Percentiles rank a stretch among this genome's conserved stretches.
phyloP scores from a whole-genome alignment of 192 early-diverging fungal genomes.

The Backusella australiensis region DNA sequence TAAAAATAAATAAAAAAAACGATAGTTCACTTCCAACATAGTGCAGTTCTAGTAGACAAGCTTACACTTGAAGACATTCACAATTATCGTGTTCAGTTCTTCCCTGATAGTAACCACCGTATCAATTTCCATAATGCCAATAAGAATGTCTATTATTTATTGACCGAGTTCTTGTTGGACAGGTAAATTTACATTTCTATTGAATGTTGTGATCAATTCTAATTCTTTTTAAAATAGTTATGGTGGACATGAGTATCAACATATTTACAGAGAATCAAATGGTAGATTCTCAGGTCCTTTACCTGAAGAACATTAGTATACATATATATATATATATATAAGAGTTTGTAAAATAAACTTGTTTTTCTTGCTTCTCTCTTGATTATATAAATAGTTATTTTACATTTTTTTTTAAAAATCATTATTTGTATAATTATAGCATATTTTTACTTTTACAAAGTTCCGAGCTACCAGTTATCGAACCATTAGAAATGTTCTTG shows the following conservation, averaged over 20 bases:
- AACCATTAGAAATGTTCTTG: neutral
- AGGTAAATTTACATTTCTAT: slow-evolving; percentile 11
- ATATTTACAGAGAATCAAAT: slow-evolving; percentile 28
- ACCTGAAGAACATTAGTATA: slow-evolving; percentile 2
- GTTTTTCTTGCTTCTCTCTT: neutral
- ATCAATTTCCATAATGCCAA: slow-evolving; percentile 81
- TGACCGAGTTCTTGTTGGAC: slow-evolving; percentile 40
- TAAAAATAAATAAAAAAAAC: no score
- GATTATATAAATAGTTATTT: neutral
- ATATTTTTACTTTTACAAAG: neutral
- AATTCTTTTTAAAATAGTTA: slow-evolving; percentile 18
- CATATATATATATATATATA: no score
- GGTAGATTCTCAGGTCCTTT: slow-evolving; percentile 24
- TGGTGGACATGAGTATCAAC: slow-evolving; percentile 36
- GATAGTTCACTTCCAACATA: slow-evolving; percentile 91
- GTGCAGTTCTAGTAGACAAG: slow-evolving; percentile 74
- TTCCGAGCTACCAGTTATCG: neutral
- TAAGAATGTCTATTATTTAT: slow-evolving; percentile 46
- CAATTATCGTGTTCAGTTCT: slow-evolving; percentile 84
- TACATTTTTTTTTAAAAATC: neutral
- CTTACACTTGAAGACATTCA: slow-evolving; percentile 72
- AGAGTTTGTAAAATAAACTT: neutral
- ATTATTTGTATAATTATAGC: no score
- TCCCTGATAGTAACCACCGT: slow-evolving; percentile 87
- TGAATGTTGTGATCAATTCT: neutral